Conservation (phyloP, 2,329 filamentous ascomycete genomes). For the Alternaria ventricosa region DNA sequence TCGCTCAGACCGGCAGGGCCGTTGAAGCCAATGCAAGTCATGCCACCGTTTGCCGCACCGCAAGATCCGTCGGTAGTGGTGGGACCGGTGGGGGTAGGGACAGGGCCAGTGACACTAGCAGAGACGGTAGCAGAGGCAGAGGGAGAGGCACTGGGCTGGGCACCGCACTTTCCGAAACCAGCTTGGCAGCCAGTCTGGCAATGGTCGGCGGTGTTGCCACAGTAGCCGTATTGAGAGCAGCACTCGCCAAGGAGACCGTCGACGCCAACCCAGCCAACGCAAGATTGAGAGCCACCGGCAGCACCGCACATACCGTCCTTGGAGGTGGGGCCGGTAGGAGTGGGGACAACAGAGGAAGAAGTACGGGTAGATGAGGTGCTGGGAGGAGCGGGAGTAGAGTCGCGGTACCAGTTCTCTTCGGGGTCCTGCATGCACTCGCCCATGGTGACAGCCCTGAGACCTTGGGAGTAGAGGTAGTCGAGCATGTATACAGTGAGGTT, state of each 20-base stretch:
- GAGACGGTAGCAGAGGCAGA: neutral
- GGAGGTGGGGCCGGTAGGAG: constrained; percentile 30
- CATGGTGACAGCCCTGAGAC: constrained; percentile 54
- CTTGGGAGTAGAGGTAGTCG: constrained; percentile 43
- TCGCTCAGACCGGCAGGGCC: constrained; percentile 40
- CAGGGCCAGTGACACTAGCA: constrained; percentile 47
- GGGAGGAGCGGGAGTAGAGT: constrained; percentile 42
- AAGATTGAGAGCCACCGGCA: constrained; percentile 20
- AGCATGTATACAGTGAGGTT: constrained; percentile 55
- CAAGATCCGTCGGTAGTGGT: constrained; percentile 31
- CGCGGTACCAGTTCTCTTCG: constrained; percentile 57
- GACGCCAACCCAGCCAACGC: constrained; percentile 35
- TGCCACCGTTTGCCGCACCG: constrained; percentile 22
- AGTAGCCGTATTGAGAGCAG: constrained; percentile 53
- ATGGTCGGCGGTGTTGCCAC: constrained; percentile 35
- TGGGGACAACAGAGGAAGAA: constrained; percentile 18
- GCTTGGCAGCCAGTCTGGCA: constrained; percentile 35
- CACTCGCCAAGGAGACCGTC: constrained; percentile 44
- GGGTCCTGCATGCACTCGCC: constrained; percentile 58
- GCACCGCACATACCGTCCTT: constrained; percentile 31
- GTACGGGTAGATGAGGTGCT: constrained; percentile 31
- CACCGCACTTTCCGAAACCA: constrained; percentile 20
- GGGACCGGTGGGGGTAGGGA: constrained; percentile 11
- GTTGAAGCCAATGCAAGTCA: constrained; percentile 31
- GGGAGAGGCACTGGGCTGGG: constrained; percentile 4